Base-by-base conservation (phyloP, 805 yeast genomes). In the Scheffersomyces lignosus region DNA sequence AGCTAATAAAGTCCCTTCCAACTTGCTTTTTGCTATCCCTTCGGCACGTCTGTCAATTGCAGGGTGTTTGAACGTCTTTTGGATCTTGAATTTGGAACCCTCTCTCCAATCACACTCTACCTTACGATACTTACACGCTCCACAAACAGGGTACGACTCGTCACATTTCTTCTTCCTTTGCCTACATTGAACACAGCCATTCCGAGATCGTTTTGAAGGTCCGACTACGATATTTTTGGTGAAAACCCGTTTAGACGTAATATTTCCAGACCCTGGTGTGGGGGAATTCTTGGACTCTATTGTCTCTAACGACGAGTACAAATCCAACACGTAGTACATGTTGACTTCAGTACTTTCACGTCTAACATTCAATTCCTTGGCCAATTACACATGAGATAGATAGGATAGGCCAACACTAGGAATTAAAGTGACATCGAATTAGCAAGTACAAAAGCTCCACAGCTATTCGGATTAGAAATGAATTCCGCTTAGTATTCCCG, bases 131-230 rank as follows among this genome's bases (percentile, higher is more conserved):
- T 25, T 13, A 16, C 35, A 32, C 14, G 22, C 12, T 3, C 35
- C 35, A 17, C 35, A 32, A 3, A 15, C 23, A 10, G 35, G 35
- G 5, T 10, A 8, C 4, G 6, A 4, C n/a, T 32, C 35, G 20
- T 32, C 35, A 16, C 35, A 32, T 16, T 32, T 32, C 24, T 32
- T 32, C 35, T 32, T 32, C 15, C 47, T 41, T 17, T 18, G 5
- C 12, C 33, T 17, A 15, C 33, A 29, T 17, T 15, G 23, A 7
- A 9, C 5, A 14, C 33, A 29, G 7, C 33, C 33, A 14, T 29
- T 29, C 10, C 25, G 15, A 10, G 33, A 29, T 15, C 33, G 16
- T 18, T 28, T 28, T 15, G 18, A 5, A 6, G 31, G 31, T 7
- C 31, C 31, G 10, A 15, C 18, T n/a, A 28, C 8, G 5, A 28